These are phyloP conservation scores for Annulohypoxylon truncatum DNA, from an alignment of 2,329 filamentous ascomycete genomes.

Conservation along the genomic window DNA sequence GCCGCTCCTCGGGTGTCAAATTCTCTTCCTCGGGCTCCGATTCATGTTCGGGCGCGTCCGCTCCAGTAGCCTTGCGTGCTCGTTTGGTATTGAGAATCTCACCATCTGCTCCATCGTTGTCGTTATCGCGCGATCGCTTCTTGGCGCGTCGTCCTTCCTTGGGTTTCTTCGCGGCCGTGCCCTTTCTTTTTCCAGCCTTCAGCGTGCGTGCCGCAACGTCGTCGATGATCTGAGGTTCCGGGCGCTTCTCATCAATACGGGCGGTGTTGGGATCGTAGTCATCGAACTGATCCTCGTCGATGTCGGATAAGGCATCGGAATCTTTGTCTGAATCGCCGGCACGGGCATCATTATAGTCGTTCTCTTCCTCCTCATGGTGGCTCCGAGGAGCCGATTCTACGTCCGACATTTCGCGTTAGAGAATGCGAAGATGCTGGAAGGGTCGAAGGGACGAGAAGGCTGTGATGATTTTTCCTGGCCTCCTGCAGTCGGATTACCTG, in stretches of 20 bases:
- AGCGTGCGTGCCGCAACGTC: slow-evolving; percentile 72
- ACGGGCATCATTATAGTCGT: slow-evolving; percentile 51
- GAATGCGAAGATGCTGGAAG: background rate
- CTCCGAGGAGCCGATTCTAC: slow-evolving; percentile 54
- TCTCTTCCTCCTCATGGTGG: slow-evolving; percentile 45
- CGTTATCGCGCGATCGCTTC: slow-evolving; percentile 67
- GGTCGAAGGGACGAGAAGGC: slow-evolving; percentile 2
- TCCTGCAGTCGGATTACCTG: background rate
- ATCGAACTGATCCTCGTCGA: slow-evolving; percentile 76
- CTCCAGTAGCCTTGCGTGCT: slow-evolving; percentile 55
- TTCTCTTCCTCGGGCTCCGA: slow-evolving; percentile 78
- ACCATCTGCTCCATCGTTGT: slow-evolving; percentile 60
- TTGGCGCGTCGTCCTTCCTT: slow-evolving; percentile 79
- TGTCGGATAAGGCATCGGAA: slow-evolving; percentile 72
- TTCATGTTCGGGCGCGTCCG: slow-evolving; percentile 61
- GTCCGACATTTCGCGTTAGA: slow-evolving; percentile 58
- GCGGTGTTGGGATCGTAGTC: slow-evolving; percentile 75
- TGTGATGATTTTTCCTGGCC: background rate
- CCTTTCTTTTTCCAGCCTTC: slow-evolving; percentile 74
- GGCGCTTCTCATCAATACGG: slow-evolving; percentile 67
- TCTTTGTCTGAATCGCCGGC: slow-evolving; percentile 64
- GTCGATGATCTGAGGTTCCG: slow-evolving; percentile 70
- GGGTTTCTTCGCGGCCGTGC: slow-evolving; percentile 76
- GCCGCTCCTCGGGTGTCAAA: slow-evolving; percentile 84
- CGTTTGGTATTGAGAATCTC: slow-evolving; percentile 61